Evolutionary conservation across 768 basidiomycete species (phyloP), one percentile per base, ranked within the genome.

Genomic region (Termitomyces sp.): DNA sequence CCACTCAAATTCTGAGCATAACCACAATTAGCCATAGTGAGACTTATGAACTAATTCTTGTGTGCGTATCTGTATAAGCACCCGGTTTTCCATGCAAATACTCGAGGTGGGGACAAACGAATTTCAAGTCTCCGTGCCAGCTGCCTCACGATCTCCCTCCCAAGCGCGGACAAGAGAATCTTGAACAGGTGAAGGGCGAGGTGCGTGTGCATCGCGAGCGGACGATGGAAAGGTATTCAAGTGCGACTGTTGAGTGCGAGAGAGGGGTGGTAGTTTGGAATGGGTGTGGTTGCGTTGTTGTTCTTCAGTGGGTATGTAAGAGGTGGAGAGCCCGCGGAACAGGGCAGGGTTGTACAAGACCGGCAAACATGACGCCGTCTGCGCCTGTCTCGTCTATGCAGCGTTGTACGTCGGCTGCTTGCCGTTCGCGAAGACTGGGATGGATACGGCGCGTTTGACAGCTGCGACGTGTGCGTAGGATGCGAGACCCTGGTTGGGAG

Each of bases 401-500:
- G 11, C 79, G 76, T 55, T 82, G 80, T 51, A 98, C 84, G 73
- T 98, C 20, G 20, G 20, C 20, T 20, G 20, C 20, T 20, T 20
- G 34, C 97, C 97, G 72, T 99, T 99, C 0, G 97, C 96, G 71
- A 99, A 92, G 4, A 99, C 95, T 3, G 96, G 96, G 0, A 99
- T 84, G 0, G 85, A 86, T 42, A 98, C 92, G 0, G 92, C 91
- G 66, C 90, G 73, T 72, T 96, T 97, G 67, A 99, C 94, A 0
- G 93, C 92, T 8, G 83, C 83, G 69, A 99, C 97, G 73, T 97
- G 89, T 31, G 76, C 77, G 91, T 92, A 97, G 67, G 93, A 92
- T 6, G 94, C 94, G 11, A 96, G 73, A 17, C 95, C 95, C 88
- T 91, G 66, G 15, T 9, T 8, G 15, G 15, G 15, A 42, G 9